Conservation (phyloP, 371 early-diverging fungal species). For the Batkoa obscura region DNA sequence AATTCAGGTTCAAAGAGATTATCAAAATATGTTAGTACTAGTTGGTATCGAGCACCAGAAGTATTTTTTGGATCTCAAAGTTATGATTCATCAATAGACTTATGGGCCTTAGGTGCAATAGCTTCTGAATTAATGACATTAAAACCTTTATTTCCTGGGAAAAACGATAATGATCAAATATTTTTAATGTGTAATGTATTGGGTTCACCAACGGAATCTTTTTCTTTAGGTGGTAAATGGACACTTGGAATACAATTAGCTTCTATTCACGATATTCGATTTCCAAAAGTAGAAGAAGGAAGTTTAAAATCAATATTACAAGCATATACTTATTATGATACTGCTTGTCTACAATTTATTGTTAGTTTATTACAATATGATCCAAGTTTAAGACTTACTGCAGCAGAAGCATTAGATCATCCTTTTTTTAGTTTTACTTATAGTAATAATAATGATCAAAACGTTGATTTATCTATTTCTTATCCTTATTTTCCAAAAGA, state of each 20-base stretch:
- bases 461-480: not conserved
- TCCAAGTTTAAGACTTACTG: conserved; percentile 71
- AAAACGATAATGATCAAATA: conserved; percentile 77
- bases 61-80: conserved; percentile 60
- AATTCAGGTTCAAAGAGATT: conserved; percentile 54
- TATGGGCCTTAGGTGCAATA: conserved; percentile 96
- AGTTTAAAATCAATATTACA: not conserved
- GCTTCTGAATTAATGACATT: conserved; percentile 69
- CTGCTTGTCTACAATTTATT: conserved; percentile 38
- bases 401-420: conserved; percentile 69
- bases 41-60: conserved; percentile 99
- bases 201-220: conserved; percentile 21
- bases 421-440: conserved; percentile 60
- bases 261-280: conserved; percentile 36
- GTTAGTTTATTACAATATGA: conserved; percentile 78
- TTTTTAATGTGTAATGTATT: conserved; percentile 42
- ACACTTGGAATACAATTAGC: conserved; percentile 40
- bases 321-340: not conserved
- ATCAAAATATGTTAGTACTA: conserved; percentile 85
- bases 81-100: conserved; percentile 88
- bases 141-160: conserved; percentile 84
- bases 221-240: conserved; percentile 33
- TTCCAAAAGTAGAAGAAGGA: conserved; percentile 16
- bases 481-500: not conserved
- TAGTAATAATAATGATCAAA: not conserved